Evolutionary conservation across 2,329 filamentous ascomycete species (phyloP), one percentile per base, ranked within the genome.

Genomic region (Beauveria varroae): DNA sequence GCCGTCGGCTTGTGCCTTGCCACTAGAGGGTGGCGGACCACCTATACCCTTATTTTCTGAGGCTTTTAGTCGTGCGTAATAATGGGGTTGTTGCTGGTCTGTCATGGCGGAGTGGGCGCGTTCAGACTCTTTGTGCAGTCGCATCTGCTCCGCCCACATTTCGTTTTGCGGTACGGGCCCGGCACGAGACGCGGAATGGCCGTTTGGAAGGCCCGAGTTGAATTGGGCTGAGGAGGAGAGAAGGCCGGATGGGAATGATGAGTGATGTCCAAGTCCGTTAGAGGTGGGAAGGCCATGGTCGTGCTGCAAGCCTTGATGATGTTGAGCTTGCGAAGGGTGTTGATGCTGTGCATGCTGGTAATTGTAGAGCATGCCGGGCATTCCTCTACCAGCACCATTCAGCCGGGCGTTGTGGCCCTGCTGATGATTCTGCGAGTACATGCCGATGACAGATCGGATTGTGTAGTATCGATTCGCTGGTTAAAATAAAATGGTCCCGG

Each of bases 131-230:
- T 93, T 90, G 65, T 87, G 88, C 69, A 93, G 78, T 64, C 89
- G 86, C 65, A 96, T 76, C 76, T 99, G 95, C 71, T 95, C 88
- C 65, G 88, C 86, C 93, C 93, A 98, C 74, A 96, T 89, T 67
- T 87, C 85, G 65, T 76, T 86, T 60, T 78, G 80, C 60, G 82
- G 82, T 28, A 75, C 74, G 65, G 84, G 83, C 3, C 76, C 78
- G 37, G 74, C 77, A 55, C 84, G 76, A 20, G 79, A 73, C 54
- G 75, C 76, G 18, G 76, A 69, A 60, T 85, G 82, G 41, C 84
- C 84, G 68, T 86, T 87, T 60, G 84, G 82, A 37, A 86, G 73
- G 63, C 72, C 79, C 10, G 79, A 74, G 18, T 79, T 81, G 68
- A 86, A 87, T 9, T 83, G 80, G 58, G 85, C 86, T 40, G 86